Evolutionary conservation across 1,284 basidiomycete genomes (phyloP), one percentile per base, ranked within the genome.

Genomic region (Porogramme epimiltina): DNA sequence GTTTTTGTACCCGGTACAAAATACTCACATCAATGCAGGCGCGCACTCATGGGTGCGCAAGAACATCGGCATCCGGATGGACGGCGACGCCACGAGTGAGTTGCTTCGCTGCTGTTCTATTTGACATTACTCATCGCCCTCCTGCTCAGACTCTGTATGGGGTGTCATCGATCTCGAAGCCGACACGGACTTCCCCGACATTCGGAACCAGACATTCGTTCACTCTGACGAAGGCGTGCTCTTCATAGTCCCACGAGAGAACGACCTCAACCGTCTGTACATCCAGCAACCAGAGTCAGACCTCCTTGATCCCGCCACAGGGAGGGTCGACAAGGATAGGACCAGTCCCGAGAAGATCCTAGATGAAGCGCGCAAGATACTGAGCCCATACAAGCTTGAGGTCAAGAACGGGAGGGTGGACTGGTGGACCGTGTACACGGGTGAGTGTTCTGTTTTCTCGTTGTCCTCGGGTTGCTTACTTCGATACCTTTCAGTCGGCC

Each of bases 31-130:
- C 36, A 3, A 43, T 3, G 15, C 51, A 62, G 85, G 87, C n/a
- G 90, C 89, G 0, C 89, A 92, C 69, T 91, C 88, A 2, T 93
- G 89, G 89, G 87, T 91, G 5, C 78, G 90, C 25, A 85, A 85
- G 56, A 61, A 73, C 2, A 70, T 91, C n/a, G 78, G 78, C 3
- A 85, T 92, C 40, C 65, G 75, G 2, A 87, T 92, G 85, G 81
- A 89, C 55, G 91, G 91, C 18, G 88, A 91, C 64, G 85, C 88
- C 61, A 87, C 87, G 3, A 77, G 80, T 78, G 25, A 26, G 24
- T 9, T 3, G 16, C 18, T 3, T 6, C 18, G 8, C 4, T 13
- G 15, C 31, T 6, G n/a, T 16, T 10, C 11, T n/a, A n/a, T 5
- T 18, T 15, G n/a, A 4, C 19, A 3, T 19, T 22, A 13, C 5